Percentiles rank a stretch among this genome's conserved stretches.
These are phyloP conservation scores for Penicillium capsulatum DNA, from an alignment of 2,329 filamentous ascomycete genomes.

Conservation along the genomic window DNA sequence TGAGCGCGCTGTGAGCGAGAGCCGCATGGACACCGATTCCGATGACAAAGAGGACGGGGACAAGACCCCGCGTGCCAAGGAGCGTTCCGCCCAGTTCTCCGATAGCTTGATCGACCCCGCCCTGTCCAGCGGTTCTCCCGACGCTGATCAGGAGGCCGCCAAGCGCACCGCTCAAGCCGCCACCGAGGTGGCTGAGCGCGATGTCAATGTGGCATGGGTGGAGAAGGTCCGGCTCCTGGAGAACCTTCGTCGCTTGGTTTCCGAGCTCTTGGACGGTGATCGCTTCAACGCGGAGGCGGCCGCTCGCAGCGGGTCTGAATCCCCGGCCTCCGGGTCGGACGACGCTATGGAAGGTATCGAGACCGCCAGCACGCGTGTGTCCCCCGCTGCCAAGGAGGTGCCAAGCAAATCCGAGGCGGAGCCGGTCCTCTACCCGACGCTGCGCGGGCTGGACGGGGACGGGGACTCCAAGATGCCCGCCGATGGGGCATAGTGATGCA, in stretches of 20 bases:
- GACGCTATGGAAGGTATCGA: slow-evolving; percentile 33
- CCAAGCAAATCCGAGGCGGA: slow-evolving; percentile 26
- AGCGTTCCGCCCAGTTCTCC: slow-evolving; percentile 28
- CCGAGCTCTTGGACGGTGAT: slow-evolving; percentile 51
- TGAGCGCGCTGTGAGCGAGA: slow-evolving; percentile 30
- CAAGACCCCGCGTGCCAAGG: slow-evolving; percentile 34
- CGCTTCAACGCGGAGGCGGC: slow-evolving; percentile 41
- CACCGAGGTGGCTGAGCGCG: slow-evolving; percentile 39
- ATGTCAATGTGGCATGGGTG: slow-evolving; percentile 55
- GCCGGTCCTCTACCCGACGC: slow-evolving; percentile 31
- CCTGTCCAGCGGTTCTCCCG: slow-evolving; percentile 30
- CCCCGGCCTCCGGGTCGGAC: slow-evolving; percentile 19
- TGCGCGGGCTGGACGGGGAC: slow-evolving; percentile 33
- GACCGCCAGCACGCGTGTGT: slow-evolving; percentile 30
- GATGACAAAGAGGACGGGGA: slow-evolving; percentile 29
- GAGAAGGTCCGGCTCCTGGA: slow-evolving; percentile 63
- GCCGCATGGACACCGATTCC: slow-evolving; percentile 36
- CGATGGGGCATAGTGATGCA: slow-evolving; percentile 17
- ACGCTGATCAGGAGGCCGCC: slow-evolving; percentile 30
- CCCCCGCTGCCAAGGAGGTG: slow-evolving; percentile 40
- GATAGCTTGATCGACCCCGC: slow-evolving; percentile 43
- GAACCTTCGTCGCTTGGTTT: slow-evolving; percentile 55
- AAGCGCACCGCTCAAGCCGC: slow-evolving; percentile 37
- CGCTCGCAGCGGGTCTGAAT: slow-evolving; percentile 12
- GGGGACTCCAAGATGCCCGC: slow-evolving; percentile 36